Evolutionary conservation across 73 alveolate genomes (phyloP).

Genomic region (Tetrahymena elliotti): DNA sequence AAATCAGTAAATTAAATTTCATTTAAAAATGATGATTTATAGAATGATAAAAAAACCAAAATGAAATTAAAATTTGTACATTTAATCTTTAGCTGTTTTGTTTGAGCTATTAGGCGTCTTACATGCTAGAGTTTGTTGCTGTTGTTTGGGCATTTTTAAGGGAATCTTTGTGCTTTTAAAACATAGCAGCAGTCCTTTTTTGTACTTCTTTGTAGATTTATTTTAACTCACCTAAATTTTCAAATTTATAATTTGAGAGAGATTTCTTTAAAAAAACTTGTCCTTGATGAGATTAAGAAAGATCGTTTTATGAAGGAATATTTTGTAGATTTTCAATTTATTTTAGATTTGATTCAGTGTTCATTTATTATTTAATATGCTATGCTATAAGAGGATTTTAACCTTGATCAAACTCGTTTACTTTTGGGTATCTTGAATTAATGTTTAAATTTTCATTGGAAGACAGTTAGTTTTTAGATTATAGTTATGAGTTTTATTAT

Average conservation of each 20-base stretch:
- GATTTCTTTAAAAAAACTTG: neutral
- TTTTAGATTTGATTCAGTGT: neutral
- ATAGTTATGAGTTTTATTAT: neutral
- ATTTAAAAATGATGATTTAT: no score
- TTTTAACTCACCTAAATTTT: neutral
- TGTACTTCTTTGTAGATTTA: neutral
- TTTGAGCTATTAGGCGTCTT: neutral
- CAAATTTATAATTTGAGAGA: neutral
- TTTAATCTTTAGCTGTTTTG: neutral
- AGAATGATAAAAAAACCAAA: no score
- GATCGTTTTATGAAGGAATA: neutral
- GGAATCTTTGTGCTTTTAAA: neutral
- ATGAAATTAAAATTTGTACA: neutral
- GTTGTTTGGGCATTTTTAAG: neutral
- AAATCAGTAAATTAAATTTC: no score
- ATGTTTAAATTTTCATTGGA: neutral
- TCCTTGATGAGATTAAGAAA: neutral
- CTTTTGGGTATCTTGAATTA: neutral
- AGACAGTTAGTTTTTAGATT: neutral
- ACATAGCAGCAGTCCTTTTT: neutral
- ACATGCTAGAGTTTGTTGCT: neutral
- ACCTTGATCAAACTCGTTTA: neutral
- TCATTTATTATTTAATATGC: neutral
- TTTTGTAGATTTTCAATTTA: neutral
- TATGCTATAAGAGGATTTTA: neutral